Percentiles rank a stretch among this genome's conserved stretches.
Evolutionary conservation across 768 basidiomycete genomes (phyloP).

Genomic region (Calocera viscosa): DNA sequence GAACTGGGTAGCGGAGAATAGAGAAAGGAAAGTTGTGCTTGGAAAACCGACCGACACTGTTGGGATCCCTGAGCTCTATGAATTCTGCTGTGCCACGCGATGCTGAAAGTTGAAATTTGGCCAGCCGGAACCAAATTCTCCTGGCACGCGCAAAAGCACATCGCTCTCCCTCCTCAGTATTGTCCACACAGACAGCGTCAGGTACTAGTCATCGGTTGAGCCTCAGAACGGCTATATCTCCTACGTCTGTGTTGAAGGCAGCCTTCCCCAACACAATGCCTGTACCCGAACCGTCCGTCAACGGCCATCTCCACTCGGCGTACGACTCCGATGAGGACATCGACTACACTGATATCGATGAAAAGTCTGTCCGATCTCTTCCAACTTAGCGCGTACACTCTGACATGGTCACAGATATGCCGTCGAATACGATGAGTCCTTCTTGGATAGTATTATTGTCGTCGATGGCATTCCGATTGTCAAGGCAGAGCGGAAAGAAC

Average conservation of each 20-base stretch:
- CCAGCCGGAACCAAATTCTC: not conserved
- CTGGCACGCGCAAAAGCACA: not conserved
- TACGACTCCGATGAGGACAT: constrained; percentile 46
- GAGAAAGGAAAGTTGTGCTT: not conserved
- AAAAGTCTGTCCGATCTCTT: constrained; percentile 42
- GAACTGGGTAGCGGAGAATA: not conserved
- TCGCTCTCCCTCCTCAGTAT: not conserved
- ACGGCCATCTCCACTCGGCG: constrained; percentile 9
- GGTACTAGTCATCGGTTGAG: not conserved
- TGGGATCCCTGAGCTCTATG: not conserved
- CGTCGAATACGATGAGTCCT: constrained; percentile 67
- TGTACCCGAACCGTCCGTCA: not conserved
- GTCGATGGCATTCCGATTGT: constrained; percentile 88
- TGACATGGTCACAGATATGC: constrained; percentile 50
- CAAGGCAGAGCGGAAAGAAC: constrained; percentile 72
- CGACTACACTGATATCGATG: constrained; percentile 81
- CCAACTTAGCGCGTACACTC: not conserved
- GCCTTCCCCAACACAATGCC: not conserved
- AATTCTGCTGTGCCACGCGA: not conserved
- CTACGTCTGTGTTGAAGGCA: not conserved
- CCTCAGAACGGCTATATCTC: not conserved
- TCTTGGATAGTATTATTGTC: constrained; percentile 75
- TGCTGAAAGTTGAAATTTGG: not conserved
- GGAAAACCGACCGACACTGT: too few relatives aligned
- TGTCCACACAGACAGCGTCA: not conserved